phyloP scores from a whole-genome alignment of 495 filamentous ascomycete genomes.

The Penicillium verhagenii region DNA sequence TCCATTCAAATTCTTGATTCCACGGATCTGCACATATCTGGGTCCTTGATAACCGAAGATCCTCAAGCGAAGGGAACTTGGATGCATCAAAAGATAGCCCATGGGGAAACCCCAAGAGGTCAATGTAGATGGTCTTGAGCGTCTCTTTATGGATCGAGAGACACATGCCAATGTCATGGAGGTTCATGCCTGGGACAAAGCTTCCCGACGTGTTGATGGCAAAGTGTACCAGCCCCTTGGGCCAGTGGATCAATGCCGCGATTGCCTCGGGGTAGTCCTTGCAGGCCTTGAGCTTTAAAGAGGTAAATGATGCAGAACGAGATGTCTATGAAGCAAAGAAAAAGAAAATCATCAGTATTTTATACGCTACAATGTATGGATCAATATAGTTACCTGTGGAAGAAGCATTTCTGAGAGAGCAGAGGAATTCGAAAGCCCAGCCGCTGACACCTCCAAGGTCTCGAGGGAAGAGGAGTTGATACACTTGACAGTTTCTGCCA shows the following conservation, averaged over 20 bases:
- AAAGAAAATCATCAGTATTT: background rate
- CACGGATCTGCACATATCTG: constrained; percentile 7
- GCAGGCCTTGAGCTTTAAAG: background rate
- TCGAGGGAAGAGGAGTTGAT: constrained; percentile 1
- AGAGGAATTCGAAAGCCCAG: constrained; percentile 1
- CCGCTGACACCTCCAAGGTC: background rate
- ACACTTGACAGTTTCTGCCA: constrained; percentile 3
- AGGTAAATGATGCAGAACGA: constrained; percentile 6
- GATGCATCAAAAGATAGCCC: constrained; percentile 3
- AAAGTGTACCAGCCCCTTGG: constrained; percentile 4
- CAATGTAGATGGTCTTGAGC: constrained; percentile 4
- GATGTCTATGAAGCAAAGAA: no score
- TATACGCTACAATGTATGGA: background rate
- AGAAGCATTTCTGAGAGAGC: background rate
- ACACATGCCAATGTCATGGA: constrained; percentile 2
- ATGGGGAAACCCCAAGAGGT: constrained; percentile 2
- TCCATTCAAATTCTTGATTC: constrained; percentile 3
- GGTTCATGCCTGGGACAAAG: constrained; percentile 1
- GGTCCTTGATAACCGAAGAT: constrained; percentile 7
- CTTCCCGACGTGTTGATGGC: constrained; percentile 11
- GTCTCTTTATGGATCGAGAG: constrained; percentile 9
- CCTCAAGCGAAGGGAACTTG: constrained; percentile 2
- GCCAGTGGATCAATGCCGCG: constrained; percentile 7
- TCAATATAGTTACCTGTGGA: background rate
- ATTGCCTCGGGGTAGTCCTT: constrained; percentile 11